Evolutionary conservation across 306 rosid genomes (phyloP).

Genomic region (Oemleria cerasiformis): DNA sequence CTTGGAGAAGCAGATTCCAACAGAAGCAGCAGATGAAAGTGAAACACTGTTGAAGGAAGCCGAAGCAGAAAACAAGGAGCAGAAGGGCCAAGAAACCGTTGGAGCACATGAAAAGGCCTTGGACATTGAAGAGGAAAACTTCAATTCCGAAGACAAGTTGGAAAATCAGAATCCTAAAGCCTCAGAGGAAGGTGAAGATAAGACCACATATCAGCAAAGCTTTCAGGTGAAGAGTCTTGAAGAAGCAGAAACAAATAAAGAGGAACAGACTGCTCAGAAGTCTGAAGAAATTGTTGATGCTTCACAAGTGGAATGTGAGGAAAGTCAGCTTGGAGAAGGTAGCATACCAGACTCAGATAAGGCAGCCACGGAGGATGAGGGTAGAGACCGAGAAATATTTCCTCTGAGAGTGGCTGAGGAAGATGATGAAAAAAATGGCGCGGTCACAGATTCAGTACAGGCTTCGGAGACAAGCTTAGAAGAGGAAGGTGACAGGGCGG

Average conservation of each 20-base stretch:
- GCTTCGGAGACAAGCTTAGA: constrained; percentile 7
- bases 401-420: constrained; percentile 15
- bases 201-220: too few relatives aligned
- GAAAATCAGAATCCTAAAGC: neutral
- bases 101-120: neutral
- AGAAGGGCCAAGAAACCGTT: constrained; percentile 11
- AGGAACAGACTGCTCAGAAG: constrained; percentile 10
- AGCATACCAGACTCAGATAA: constrained; percentile 9
- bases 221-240: too few relatives aligned
- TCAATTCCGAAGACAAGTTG: neutral
- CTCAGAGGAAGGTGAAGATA: constrained; percentile 13
- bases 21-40: neutral
- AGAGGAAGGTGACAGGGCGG: constrained; percentile 13
- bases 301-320: constrained; percentile 24
- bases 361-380: constrained; percentile 18
- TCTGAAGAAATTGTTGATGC: constrained; percentile 1
- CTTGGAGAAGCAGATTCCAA: constrained; percentile 10
- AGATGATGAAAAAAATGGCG: neutral
- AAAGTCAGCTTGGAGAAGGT: constrained; percentile 10
- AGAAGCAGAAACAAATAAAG: neutral
- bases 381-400: constrained; percentile 7
- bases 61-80: constrained; percentile 11
- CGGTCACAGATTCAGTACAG: constrained; percentile 12
- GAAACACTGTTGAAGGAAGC: constrained; percentile 17
- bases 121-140: neutral